Percentiles rank a stretch among this genome's conserved stretches.
Conservation (phyloP, 1,284 basidiomycete genomes). For the Heterobasidion parviporum region DNA sequence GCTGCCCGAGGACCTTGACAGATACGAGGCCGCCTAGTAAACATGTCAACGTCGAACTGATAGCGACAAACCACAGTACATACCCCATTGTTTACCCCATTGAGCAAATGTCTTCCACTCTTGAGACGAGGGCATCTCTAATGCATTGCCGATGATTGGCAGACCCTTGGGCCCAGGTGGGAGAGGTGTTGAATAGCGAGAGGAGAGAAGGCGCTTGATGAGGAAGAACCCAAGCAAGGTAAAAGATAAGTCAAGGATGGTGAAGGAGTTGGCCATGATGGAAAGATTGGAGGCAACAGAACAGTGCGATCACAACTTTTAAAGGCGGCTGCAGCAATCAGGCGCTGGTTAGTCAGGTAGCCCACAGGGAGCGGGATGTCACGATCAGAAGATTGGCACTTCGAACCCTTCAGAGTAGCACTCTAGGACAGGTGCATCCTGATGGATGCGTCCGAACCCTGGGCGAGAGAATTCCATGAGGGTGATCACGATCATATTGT, state of each 20-base stretch:
- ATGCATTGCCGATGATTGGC: conserved; percentile 10
- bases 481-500: no score
- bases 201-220: background rate
- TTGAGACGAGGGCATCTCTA: conserved; percentile 6
- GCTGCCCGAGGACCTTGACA: conserved; percentile 4
- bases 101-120: conserved; percentile 3
- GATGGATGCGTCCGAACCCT: no score
- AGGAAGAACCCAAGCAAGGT: background rate
- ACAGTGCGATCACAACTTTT: no score
- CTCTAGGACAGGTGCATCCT: no score
- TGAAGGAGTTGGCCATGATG: background rate
- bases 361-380: background rate
- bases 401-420: background rate
- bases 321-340: background rate
- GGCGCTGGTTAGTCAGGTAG: background rate
- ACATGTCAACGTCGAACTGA: background rate
- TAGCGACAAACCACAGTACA: background rate
- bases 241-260: background rate
- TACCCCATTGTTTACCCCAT: conserved; percentile 8
- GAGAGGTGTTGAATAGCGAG: background rate
- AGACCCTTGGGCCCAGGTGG: conserved; percentile 10
- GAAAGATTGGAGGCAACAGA: background rate
- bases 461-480: no score
- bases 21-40: background rate
- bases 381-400: background rate